A percentile compares a stretch with the other conserved stretches of the same genome.
These are phyloP conservation scores for Penicillium verrucosum DNA, from an alignment of 2,329 filamentous ascomycete species.

Conservation along the genomic window DNA sequence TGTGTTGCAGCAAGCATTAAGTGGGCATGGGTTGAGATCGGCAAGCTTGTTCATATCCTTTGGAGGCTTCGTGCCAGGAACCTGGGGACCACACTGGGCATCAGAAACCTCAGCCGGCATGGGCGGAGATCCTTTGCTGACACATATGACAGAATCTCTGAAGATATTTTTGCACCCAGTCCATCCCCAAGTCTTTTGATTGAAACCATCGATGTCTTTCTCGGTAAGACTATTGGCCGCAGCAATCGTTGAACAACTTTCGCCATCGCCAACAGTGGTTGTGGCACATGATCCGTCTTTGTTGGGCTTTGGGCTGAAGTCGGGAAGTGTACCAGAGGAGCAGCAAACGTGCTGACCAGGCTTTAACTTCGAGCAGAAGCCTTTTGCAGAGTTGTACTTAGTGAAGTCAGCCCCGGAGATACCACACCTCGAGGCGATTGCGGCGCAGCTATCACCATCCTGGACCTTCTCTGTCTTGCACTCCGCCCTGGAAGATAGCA, in stretches of 20 bases:
- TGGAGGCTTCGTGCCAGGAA: too few species aligned
- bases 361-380: constrained; percentile 30
- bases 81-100: too few species aligned
- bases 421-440: constrained; percentile 33
- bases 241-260: constrained; percentile 27
- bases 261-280: constrained; percentile 31
- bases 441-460: neutral
- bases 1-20: too few species aligned
- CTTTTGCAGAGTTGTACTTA: too few species aligned
- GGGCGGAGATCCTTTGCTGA: too few species aligned
- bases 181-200: constrained; percentile 45
- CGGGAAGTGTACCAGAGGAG: constrained; percentile 32
- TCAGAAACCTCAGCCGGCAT: too few species aligned
- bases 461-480: neutral
- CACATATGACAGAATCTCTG: neutral
- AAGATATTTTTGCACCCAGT: constrained; percentile 34
- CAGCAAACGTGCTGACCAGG: constrained; percentile 39
- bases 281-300: constrained; percentile 36
- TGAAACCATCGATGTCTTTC: constrained; percentile 36
- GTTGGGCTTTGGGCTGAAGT: constrained; percentile 33
- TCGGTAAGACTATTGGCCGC: neutral
- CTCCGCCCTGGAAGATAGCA: neutral
- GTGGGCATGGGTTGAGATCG: too few species aligned
- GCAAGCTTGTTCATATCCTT: too few species aligned
- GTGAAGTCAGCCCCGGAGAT: constrained; percentile 35